Base-by-base conservation (phyloP, 148 eudicot genomes). In the Amaranthus hypochondriacus region DNA sequence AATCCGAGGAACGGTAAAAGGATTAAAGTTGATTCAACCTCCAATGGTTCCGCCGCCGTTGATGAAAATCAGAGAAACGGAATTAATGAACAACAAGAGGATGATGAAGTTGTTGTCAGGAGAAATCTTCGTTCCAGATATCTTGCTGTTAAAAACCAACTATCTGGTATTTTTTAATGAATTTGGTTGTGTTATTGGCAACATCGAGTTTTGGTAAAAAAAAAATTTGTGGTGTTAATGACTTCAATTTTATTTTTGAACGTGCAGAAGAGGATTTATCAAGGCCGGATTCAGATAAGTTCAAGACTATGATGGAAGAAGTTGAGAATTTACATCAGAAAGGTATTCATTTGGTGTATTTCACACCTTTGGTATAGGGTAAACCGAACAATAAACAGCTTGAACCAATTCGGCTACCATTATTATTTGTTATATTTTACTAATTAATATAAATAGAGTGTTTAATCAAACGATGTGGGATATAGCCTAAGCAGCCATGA, bases 241-340 rank as follows among this genome's bases (percentile, higher is more conserved):
- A 51, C 14, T 4, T 48, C 3, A 0, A 10, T 51, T 2, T 2
- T 48, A 49, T 75, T 60, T 28, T 28, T 83, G 85, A 86, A 95
- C 97, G 90, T 66, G 88, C 80, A 69, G 79, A 83, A 62, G 92
- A 95, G 70, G 90, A 88, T 72, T 48, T 84, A 15, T 77, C 83
- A 15, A 73, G 64, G 57, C 80, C 74, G 63, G 93, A 89, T 80
- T 79, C 91, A 5, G 85, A 92, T 15, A 86, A 69, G 72, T 95
- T 95, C 50, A 79, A 78, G 64, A 68, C 79, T 2, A 82, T 95
- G 39, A 78, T 95, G 68, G 83, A 83, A 50, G 88, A 92, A 79
- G 96, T 92, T 50, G 92, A 95, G 73, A 82, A 52, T 83, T 78
- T 95, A 87, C 97, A 92, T 78, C 82, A 86, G 82, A 88, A 82